Conservation (phyloP, 441 rosid species). For the Geranium incanum region DNA sequence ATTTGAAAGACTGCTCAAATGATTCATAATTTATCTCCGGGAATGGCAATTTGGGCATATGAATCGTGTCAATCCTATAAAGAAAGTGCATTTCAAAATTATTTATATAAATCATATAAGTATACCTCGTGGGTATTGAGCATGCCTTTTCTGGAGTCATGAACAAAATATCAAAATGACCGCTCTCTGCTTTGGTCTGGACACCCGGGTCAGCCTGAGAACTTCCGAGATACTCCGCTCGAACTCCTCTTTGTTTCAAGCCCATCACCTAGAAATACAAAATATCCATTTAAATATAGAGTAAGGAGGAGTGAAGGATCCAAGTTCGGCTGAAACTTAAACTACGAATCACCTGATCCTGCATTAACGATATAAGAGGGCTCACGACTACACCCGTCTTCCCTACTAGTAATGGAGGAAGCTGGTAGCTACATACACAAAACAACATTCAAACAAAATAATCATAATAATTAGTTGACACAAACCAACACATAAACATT, state of each 20-base stretch:
- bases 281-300: background rate
- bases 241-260: conserved; percentile 38
- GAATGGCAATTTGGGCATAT: background rate
- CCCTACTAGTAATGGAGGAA: conserved; percentile 37
- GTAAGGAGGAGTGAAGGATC: background rate
- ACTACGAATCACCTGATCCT: conserved; percentile 34
- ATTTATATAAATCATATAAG: background rate
- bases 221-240: conserved; percentile 44
- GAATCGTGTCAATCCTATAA: background rate
- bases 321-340: background rate
- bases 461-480: background rate
- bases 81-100: background rate
- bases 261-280: conserved; percentile 32
- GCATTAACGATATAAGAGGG: conserved; percentile 50
- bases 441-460: background rate
- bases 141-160: conserved; percentile 50
- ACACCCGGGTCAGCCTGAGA: conserved; percentile 38
- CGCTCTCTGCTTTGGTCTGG: conserved; percentile 32
- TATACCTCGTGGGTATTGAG: conserved; percentile 33
- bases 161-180: conserved; percentile 34
- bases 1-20: background rate
- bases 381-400: conserved; percentile 40
- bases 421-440: conserved; percentile 32
- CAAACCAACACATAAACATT: background rate
- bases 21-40: background rate